Base-by-base conservation (phyloP, 371 early-diverging fungal genomes). In the Mortierella sp. region DNA sequence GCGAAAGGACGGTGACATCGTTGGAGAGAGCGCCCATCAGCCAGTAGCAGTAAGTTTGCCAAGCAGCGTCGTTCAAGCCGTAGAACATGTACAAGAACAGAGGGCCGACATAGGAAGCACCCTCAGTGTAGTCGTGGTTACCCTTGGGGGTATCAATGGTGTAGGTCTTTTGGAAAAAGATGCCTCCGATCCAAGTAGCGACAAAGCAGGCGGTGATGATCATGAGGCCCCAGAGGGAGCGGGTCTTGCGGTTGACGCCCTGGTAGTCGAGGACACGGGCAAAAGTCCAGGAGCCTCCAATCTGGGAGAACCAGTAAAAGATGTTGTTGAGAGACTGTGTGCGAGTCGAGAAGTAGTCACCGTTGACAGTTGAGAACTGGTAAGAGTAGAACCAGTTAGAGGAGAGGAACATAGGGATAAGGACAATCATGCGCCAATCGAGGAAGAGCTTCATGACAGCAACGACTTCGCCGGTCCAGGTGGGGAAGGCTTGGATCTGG, bases 301-400 rank as follows among this genome's bases (percentile, higher is more conserved):
- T 94, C 79, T 95, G 94, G 71, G 93, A 81, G 55, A 84, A 90
- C 95, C 94, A 95, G 80, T 95, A 95, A 73, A 93, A 88, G 47
- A 92, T 88, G 81, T 91, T 92, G 72, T 75, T 80, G 54, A 75
- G 52, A 5, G 80, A 68, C 80, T 75, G 70, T 2, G 80, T 80
- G 38, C 75, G 80, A 52, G 55, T 54, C 19, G 80, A 75, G 80
- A 80, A 80, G 52, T 75, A 80, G 74, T 44, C 60, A 34, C 80
- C 80, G 26, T 80, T 80, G 72, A 75, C 80, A 44, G 75, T 80
- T 47, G 74, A 91, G 83, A 44, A 91, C 79, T 95, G 95, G 83
- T 94, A 95, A 3, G 93, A 89, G 83, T 94, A 95, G 89, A 94
- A 95, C 90, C 93, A 94, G 78, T 95, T 95, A 75, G 94, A 93